These are phyloP conservation scores for Dothistroma septosporum DNA, from an alignment of 2,329 filamentous ascomycete species.

Conservation along the genomic window DNA sequence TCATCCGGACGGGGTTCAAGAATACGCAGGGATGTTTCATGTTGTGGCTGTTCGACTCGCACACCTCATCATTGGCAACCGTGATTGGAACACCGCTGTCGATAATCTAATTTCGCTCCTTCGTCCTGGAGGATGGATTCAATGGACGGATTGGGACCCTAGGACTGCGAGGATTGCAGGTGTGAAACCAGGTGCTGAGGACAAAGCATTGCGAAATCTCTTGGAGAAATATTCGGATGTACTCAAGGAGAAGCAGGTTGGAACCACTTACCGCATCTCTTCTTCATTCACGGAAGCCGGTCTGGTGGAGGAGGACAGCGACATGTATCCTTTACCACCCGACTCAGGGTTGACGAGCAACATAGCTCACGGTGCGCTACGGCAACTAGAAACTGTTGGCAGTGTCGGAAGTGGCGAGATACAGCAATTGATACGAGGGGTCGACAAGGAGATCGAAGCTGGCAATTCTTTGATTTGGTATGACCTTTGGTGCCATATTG, in stretches of 20 bases:
- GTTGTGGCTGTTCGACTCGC: constrained; percentile 17
- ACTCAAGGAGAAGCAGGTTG: constrained; percentile 10
- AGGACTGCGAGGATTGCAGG: constrained; percentile 20
- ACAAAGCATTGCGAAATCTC: constrained; percentile 12
- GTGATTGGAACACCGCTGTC: constrained; percentile 14
- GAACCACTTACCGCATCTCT: constrained; percentile 19
- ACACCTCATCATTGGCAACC: constrained; percentile 9
- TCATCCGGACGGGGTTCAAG: neutral
- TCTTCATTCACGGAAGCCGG: constrained; percentile 6
- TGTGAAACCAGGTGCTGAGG: constrained; percentile 16
- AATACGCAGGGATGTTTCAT: constrained; percentile 14
- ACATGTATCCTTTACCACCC: constrained; percentile 17
- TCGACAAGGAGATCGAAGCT: constrained; percentile 14
- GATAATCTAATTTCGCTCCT: constrained; percentile 16
- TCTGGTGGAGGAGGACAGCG: constrained; percentile 14
- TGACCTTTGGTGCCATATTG: constrained; percentile 24
- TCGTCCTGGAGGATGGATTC: constrained; percentile 20
- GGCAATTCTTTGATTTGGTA: constrained; percentile 17
- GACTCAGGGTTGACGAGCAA: constrained; percentile 16
- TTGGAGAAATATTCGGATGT: constrained; percentile 14
- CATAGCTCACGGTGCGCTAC: constrained; percentile 9
- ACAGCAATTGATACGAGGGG: neutral
- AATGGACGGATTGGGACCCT: constrained; percentile 21
- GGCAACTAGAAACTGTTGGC: constrained; percentile 9
- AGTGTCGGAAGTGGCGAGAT: constrained; percentile 5